These are phyloP conservation scores for Keithomyces neogunnii DNA, from an alignment of 2,329 filamentous ascomycete genomes.

Conservation along the genomic window DNA sequence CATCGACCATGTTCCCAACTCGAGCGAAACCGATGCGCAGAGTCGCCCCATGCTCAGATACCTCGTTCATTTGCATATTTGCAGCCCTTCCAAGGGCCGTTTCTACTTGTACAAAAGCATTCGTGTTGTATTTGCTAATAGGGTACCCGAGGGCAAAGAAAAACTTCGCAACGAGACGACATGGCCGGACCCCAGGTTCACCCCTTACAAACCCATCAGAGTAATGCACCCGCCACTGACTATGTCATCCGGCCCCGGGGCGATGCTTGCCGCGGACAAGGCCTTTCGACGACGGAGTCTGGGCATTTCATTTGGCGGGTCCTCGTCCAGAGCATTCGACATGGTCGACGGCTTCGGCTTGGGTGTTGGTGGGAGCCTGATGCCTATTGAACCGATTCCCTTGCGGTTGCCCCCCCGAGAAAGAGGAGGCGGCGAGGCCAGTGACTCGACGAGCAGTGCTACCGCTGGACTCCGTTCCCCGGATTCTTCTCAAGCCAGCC, in stretches of 20 bases:
- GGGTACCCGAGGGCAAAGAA: slow-evolving; percentile 92
- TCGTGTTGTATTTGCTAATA: slow-evolving; percentile 91
- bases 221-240: slow-evolving; percentile 37
- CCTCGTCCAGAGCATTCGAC: slow-evolving; percentile 24
- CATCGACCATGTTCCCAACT: slow-evolving; percentile 52
- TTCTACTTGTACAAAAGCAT: slow-evolving; percentile 90
- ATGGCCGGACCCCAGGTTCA: slow-evolving; percentile 78
- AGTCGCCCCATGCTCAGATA: slow-evolving; percentile 75
- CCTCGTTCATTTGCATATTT: slow-evolving; percentile 87
- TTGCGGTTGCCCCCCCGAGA: slow-evolving; percentile 31
- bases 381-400: slow-evolving; percentile 42
- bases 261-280: slow-evolving; percentile 50
- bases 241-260: slow-evolving; percentile 30
- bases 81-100: slow-evolving; percentile 71
- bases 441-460: slow-evolving; percentile 17
- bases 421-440: slow-evolving; percentile 22
- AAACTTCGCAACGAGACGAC: slow-evolving; percentile 85
- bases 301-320: slow-evolving; percentile 32
- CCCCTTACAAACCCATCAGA: slow-evolving; percentile 65
- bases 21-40: slow-evolving; percentile 14
- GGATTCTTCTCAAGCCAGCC: slow-evolving; percentile 19
- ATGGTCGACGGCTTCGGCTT: slow-evolving; percentile 18
- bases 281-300: slow-evolving; percentile 49
- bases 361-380: slow-evolving; percentile 21
- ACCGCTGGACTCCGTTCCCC: slow-evolving; percentile 16